A percentile compares a stretch with the other conserved stretches of the same genome.
These are phyloP conservation scores for Mycosphaerelloides madeirae DNA, from an alignment of 2,329 filamentous ascomycete species.

Conservation along the genomic window DNA sequence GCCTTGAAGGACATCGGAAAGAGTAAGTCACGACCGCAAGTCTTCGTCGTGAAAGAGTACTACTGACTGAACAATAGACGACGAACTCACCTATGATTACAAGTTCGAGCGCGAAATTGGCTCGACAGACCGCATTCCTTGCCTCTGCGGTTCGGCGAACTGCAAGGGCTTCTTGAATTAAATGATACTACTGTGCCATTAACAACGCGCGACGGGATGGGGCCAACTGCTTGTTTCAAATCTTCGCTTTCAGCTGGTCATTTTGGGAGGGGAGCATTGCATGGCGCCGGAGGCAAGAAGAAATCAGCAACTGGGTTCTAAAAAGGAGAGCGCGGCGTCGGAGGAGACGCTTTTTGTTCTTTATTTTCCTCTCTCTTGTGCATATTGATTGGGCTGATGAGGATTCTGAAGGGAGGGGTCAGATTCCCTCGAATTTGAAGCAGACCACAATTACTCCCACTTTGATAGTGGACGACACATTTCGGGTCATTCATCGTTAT, in stretches of 20 bases:
- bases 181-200: slow-evolving; percentile 6
- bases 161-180: slow-evolving; percentile 99
- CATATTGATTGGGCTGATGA: not conserved
- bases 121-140: slow-evolving; percentile 91
- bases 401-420: too few relatives aligned
- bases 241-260: not conserved
- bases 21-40: slow-evolving; percentile 59
- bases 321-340: not conserved
- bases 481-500: too few relatives aligned
- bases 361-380: not conserved
- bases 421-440: too few relatives aligned
- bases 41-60: not conserved
- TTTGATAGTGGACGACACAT: too few relatives aligned
- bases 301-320: not conserved
- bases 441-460: too few relatives aligned
- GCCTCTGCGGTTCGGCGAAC: slow-evolving; percentile 88
- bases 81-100: slow-evolving; percentile 99
- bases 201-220: too few relatives aligned
- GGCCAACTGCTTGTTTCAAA: too few relatives aligned
- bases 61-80: slow-evolving; percentile 56
- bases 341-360: not conserved
- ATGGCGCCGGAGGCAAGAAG: not conserved
- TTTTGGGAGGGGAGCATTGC: slow-evolving; percentile 1
- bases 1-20: slow-evolving; percentile 89
- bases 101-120: slow-evolving; percentile 98